These are phyloP conservation scores for Pachyrhizus erosus DNA, from an alignment of 306 rosid genomes.

Conservation along the genomic window DNA sequence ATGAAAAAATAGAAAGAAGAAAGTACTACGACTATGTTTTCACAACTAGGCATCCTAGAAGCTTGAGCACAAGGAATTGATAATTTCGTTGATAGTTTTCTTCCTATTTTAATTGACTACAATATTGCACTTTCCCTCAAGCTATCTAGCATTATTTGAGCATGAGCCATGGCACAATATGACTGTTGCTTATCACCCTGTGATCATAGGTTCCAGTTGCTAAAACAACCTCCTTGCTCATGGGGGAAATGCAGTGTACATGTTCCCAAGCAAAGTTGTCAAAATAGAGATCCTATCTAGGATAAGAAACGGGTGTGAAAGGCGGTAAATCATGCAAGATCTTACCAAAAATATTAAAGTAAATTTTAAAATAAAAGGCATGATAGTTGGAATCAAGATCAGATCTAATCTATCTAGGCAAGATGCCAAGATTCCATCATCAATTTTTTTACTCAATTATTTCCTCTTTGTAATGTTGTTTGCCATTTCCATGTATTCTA, in stretches of 20 bases:
- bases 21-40: background rate
- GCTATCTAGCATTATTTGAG: background rate
- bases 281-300: background rate
- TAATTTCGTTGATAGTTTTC: background rate
- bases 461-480: background rate
- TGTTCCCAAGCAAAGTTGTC: background rate
- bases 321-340: background rate
- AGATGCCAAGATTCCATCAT: background rate
- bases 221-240: background rate
- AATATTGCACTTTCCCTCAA: constrained; percentile 3
- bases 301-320: background rate
- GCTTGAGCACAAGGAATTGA: constrained; percentile 18
- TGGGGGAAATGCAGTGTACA: background rate
- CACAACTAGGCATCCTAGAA: constrained; percentile 18
- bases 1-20: constrained; percentile 14
- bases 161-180: background rate
- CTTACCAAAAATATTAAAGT: background rate
- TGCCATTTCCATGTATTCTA: background rate
- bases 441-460: background rate
- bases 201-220: background rate
- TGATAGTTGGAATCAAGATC: background rate
- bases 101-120: background rate
- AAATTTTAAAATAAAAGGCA: background rate
- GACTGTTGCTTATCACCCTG: background rate
- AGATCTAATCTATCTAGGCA: background rate